Percentiles rank a stretch among this genome's conserved stretches.
phyloP scores from a whole-genome alignment of 148 eudicot genomes.

The Fallopia convolvulus region DNA sequence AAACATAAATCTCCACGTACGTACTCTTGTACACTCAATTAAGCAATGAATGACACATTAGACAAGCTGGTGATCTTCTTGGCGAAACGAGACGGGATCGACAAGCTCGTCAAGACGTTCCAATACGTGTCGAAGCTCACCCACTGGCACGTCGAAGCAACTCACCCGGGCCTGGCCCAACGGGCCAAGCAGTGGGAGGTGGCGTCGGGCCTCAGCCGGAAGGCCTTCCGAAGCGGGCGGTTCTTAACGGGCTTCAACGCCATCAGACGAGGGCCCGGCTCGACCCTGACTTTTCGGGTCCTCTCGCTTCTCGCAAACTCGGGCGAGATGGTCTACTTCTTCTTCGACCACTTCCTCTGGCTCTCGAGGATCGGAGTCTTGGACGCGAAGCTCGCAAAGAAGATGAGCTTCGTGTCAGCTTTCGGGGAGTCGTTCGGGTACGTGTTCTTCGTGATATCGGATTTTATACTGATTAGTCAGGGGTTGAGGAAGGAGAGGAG shows the following conservation, averaged over 20 bases:
- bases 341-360: conserved; percentile 93
- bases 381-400: conserved; percentile 56
- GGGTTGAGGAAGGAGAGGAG: conserved; percentile 45
- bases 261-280: conserved; percentile 57
- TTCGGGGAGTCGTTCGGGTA: conserved; percentile 92
- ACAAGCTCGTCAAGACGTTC: conserved; percentile 94
- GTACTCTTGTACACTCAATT: neutral
- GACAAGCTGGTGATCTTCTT: conserved; percentile 89
- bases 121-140: conserved; percentile 84
- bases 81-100: conserved; percentile 93
- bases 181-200: conserved; percentile 82
- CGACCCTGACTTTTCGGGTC: conserved; percentile 34
- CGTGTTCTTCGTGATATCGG: conserved; percentile 61
- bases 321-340: conserved; percentile 97
- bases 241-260: conserved; percentile 75
- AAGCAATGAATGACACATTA: conserved; percentile 56
- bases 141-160: conserved; percentile 50
- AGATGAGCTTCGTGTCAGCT: conserved; percentile 85
- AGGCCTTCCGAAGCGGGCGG: conserved; percentile 80
- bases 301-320: conserved; percentile 70
- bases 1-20: neutral
- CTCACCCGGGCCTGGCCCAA: conserved; percentile 43
- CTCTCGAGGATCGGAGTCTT: conserved; percentile 67
- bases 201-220: conserved; percentile 81
- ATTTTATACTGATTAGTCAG: conserved; percentile 50